Conservation (phyloP, 2,329 filamentous ascomycete genomes). For the Cercospora sp. region DNA sequence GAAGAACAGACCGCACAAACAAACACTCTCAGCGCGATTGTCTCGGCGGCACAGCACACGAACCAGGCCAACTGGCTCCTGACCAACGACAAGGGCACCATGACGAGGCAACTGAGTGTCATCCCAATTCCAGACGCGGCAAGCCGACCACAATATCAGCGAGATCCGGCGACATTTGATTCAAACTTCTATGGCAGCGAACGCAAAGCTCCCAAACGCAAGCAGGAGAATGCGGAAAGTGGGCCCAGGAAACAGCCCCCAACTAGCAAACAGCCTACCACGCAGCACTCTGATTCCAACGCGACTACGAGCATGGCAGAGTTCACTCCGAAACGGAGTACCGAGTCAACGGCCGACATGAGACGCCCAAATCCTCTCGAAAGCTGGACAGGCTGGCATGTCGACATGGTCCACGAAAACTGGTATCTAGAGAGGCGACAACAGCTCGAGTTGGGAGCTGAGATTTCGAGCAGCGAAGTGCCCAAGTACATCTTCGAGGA, state of each 20-base stretch:
- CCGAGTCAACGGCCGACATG: background rate
- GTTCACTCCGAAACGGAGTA: background rate
- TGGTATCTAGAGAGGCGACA: background rate
- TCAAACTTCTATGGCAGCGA: background rate
- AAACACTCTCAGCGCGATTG: background rate
- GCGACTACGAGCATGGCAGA: background rate
- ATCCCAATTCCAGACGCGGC: background rate
- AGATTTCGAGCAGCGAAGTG: background rate
- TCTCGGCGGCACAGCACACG: background rate
- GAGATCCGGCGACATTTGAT: background rate
- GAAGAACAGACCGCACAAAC: background rate
- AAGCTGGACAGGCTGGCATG: background rate
- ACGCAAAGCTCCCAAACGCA: background rate
- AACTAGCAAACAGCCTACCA: background rate
- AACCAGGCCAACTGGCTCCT: background rate
- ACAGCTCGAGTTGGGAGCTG: background rate
- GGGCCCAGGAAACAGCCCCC: background rate
- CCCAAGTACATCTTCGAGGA: conserved; percentile 3
- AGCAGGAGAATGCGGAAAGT: background rate
- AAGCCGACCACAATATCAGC: background rate
- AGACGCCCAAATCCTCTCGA: background rate
- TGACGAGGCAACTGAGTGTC: background rate
- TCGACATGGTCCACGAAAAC: background rate
- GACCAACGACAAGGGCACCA: background rate
- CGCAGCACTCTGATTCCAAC: background rate